phyloP scores from a whole-genome alignment of 2,329 filamentous ascomycete species.

The Ceratocystis variospora region DNA sequence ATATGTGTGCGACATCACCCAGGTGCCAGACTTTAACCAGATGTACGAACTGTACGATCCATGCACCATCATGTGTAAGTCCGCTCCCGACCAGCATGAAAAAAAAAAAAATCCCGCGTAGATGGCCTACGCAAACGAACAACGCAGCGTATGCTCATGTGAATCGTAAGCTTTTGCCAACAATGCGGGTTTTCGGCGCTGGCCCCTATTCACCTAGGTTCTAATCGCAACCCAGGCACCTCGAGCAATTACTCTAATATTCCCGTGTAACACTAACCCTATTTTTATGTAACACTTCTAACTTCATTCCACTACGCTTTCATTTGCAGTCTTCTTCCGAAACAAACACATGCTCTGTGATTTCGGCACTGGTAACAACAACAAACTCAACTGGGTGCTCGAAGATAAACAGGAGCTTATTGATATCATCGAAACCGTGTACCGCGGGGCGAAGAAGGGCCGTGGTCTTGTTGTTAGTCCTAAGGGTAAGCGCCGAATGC shows the following conservation, averaged over 20 bases:
- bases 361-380: constrained; percentile 96
- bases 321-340: constrained; percentile 54
- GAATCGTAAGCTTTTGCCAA: no score
- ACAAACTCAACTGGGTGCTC: constrained; percentile 86
- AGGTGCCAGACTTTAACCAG: constrained; percentile 83
- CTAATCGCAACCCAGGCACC: no score
- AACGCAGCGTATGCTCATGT: no score
- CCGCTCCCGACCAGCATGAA: constrained; percentile 16
- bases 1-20: constrained; percentile 85
- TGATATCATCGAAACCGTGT: constrained; percentile 96
- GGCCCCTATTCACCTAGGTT: no score
- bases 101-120: background rate
- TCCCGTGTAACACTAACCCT: background rate
- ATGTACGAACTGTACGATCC: constrained; percentile 93
- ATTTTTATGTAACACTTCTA: background rate
- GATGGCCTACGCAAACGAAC: background rate
- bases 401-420: constrained; percentile 98
- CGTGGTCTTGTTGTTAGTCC: constrained; percentile 91
- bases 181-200: no score
- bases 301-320: background rate
- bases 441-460: constrained; percentile 96
- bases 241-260: background rate
- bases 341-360: constrained; percentile 99
- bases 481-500: constrained; percentile 41
- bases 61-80: constrained; percentile 74